Evolutionary conservation across 2,329 filamentous ascomycete genomes (phyloP).

Genomic region (Xylogone sp.): DNA sequence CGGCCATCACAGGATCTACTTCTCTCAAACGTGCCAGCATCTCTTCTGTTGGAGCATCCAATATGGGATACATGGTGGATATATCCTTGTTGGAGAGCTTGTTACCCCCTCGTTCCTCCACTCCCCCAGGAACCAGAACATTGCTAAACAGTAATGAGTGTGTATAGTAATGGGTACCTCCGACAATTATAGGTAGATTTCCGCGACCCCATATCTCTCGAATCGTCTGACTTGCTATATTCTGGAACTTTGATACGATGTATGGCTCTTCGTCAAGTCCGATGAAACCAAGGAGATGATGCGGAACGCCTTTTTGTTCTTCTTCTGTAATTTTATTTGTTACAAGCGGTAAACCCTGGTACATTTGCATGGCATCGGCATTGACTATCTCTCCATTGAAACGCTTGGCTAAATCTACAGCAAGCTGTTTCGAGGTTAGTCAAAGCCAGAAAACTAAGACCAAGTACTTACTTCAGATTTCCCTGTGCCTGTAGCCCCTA

Average conservation of each 20-base stretch:
- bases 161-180: conserved; percentile 93
- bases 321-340: conserved; percentile 83
- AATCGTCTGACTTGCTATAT: conserved; percentile 65
- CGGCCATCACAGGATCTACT: conserved; percentile 86
- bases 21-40: conserved; percentile 70
- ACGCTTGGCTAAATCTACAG: conserved; percentile 76
- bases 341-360: conserved; percentile 84
- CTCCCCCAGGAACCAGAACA: conserved; percentile 47
- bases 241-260: conserved; percentile 75
- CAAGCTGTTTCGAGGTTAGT: conserved; percentile 35
- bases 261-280: conserved; percentile 74
- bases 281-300: conserved; percentile 83
- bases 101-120: conserved; percentile 23
- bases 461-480: conserved; percentile 70
- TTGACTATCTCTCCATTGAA: conserved; percentile 96
- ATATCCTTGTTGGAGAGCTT: conserved; percentile 29
- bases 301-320: conserved; percentile 76
- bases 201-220: conserved; percentile 74
- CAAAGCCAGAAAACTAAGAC: not conserved
- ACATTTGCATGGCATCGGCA: conserved; percentile 97
- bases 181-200: conserved; percentile 83
- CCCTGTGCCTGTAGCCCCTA: conserved; percentile 89
- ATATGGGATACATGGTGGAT: conserved; percentile 58
- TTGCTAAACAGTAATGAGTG: conserved; percentile 84
- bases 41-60: conserved; percentile 66